Evolutionary conservation across 2,329 filamentous ascomycete genomes (phyloP).

Genomic region (Graphiopsis chlorocephala): DNA sequence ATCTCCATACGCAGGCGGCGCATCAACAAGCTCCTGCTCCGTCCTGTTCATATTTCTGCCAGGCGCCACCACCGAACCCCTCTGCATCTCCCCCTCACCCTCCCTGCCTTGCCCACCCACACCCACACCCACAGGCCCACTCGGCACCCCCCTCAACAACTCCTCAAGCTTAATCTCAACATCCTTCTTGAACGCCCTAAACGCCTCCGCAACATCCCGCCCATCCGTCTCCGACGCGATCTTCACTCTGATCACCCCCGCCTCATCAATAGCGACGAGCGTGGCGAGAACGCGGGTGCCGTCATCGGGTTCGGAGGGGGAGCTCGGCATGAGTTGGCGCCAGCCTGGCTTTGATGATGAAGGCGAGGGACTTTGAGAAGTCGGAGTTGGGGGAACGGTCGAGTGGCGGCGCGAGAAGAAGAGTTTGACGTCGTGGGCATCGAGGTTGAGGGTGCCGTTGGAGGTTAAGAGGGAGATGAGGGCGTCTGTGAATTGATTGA

Average conservation of each 20-base stretch:
- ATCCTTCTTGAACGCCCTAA: slow-evolving; percentile 24
- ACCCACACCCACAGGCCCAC: not conserved
- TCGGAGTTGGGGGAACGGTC: not conserved
- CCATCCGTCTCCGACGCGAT: slow-evolving; percentile 22
- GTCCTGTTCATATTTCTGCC: not conserved
- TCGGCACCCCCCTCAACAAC: slow-evolving; percentile 21
- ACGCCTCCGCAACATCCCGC: slow-evolving; percentile 24
- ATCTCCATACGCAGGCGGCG: slow-evolving; percentile 18
- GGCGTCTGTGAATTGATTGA: slow-evolving; percentile 12
- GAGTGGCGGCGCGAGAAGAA: slow-evolving; percentile 23
- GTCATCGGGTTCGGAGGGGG: not conserved
- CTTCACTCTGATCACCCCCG: slow-evolving; percentile 26
- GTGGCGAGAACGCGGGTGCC: slow-evolving; percentile 23
- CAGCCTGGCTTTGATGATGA: not conserved
- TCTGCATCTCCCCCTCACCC: not conserved
- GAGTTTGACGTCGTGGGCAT: slow-evolving; percentile 25
- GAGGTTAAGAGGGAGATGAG: slow-evolving; percentile 20
- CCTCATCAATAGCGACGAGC: slow-evolving; percentile 22
- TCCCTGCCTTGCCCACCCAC: not conserved
- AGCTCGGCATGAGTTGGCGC: not conserved
- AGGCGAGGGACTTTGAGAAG: no score
- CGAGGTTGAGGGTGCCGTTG: slow-evolving; percentile 21
- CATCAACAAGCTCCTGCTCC: not conserved
- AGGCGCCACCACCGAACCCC: not conserved
- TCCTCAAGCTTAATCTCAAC: slow-evolving; percentile 25